These are phyloP conservation scores for Suhomyces bribrorum DNA, from an alignment of 1,139 yeast species.

Conservation along the genomic window DNA sequence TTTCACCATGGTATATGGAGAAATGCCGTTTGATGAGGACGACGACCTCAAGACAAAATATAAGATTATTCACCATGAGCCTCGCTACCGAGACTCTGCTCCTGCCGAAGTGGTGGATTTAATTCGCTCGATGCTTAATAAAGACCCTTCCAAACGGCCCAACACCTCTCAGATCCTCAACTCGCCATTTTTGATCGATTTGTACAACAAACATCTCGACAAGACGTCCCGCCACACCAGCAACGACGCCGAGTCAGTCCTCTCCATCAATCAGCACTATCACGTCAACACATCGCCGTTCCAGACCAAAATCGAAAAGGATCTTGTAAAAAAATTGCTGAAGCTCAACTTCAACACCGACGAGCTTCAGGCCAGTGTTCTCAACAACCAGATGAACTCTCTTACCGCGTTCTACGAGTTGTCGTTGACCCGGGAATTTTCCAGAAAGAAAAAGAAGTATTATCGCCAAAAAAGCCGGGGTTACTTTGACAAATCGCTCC, in stretches of 20 bases:
- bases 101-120: constrained; percentile 51
- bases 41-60: constrained; percentile 63
- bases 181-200: constrained; percentile 59
- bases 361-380: constrained; percentile 60
- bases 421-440: constrained; percentile 61
- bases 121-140: constrained; percentile 56
- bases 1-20: constrained; percentile 84
- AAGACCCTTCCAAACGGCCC: constrained; percentile 69
- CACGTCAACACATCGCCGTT: constrained; percentile 41
- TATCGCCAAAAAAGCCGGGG: constrained; percentile 40
- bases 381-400: constrained; percentile 67
- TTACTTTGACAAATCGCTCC: constrained; percentile 41
- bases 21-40: constrained; percentile 90
- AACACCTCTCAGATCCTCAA: constrained; percentile 57
- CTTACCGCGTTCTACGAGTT: constrained; percentile 86
- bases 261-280: constrained; percentile 47
- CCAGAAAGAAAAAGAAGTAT: constrained; percentile 37
- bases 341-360: constrained; percentile 69
- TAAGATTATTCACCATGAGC: constrained; percentile 67
- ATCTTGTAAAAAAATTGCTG: constrained; percentile 62
- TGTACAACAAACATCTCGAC: constrained; percentile 29
- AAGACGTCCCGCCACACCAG: constrained; percentile 29
- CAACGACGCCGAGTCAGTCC: constrained; percentile 39
- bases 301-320: constrained; percentile 63
- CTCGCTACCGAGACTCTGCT: constrained; percentile 49